Evolutionary conservation across 2,329 filamentous ascomycete species (phyloP).

Genomic region (Ascochyta viciae-villosae): DNA sequence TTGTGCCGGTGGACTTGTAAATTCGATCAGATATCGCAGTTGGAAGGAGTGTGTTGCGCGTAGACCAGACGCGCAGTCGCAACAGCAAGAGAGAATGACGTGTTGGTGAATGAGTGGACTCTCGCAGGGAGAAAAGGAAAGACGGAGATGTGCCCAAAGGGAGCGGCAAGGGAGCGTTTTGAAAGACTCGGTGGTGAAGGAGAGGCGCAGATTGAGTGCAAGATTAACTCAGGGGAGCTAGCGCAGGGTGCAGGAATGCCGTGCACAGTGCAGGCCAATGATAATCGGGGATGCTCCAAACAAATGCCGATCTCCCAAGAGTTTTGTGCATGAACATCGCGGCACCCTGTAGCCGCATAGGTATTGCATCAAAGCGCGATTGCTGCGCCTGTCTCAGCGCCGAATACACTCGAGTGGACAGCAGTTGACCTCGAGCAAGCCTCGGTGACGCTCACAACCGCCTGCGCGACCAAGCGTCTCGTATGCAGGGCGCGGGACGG

Average conservation of each 20-base stretch:
- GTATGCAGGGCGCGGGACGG: constrained; percentile 28
- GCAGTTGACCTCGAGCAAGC: constrained; percentile 11
- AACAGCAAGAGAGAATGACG: constrained; percentile 28
- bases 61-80: constrained; percentile 45
- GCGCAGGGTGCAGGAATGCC: constrained; percentile 23
- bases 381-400: constrained; percentile 4
- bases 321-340: constrained; percentile 8
- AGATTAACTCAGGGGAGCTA: constrained; percentile 25
- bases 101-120: constrained; percentile 39
- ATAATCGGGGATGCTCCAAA: constrained; percentile 19
- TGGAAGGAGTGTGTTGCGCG: constrained; percentile 44
- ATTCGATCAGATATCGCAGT: constrained; percentile 5
- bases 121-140: constrained; percentile 26
- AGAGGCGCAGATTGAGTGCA: constrained; percentile 35
- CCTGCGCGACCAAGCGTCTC: constrained; percentile 15
- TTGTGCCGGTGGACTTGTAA: constrained; percentile 20
- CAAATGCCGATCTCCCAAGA: constrained; percentile 26
- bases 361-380: not conserved
- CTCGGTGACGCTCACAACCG: constrained; percentile 15
- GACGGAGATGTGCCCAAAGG: constrained; percentile 24
- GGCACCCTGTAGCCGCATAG: constrained; percentile 3
- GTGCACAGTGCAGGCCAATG: constrained; percentile 17
- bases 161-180: constrained; percentile 38
- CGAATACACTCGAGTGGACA: not conserved
- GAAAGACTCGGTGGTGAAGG: constrained; percentile 32